Conservation (phyloP, 768 basidiomycete species). For the Boletus edulis region DNA sequence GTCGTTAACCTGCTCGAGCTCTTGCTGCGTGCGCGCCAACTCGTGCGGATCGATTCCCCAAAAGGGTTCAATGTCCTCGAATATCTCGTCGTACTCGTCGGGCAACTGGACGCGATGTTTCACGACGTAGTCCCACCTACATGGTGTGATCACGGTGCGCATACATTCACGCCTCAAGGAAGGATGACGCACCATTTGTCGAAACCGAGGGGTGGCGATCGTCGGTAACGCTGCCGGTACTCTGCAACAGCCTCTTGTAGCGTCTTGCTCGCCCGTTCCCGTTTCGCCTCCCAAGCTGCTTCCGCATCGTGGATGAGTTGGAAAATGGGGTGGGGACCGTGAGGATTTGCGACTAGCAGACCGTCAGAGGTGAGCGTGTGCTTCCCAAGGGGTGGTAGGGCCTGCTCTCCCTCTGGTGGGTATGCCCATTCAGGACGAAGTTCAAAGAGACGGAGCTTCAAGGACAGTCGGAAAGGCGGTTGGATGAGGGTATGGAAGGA, state of each 20-base stretch:
- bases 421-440: neutral
- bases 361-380: slow-evolving; percentile 30
- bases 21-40: slow-evolving; percentile 18
- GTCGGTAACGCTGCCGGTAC: slow-evolving; percentile 34
- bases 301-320: slow-evolving; percentile 39
- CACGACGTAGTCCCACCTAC: slow-evolving; percentile 43
- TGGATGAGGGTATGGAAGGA: neutral
- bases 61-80: slow-evolving; percentile 35
- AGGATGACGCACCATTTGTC: slow-evolving; percentile 37
- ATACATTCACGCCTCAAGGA: neutral
- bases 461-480: neutral
- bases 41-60: slow-evolving; percentile 35
- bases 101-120: slow-evolving; percentile 38
- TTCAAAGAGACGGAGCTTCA: neutral
- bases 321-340: slow-evolving; percentile 42
- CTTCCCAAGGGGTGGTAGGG: neutral
- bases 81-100: slow-evolving; percentile 49
- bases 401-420: neutral
- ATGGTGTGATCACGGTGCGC: slow-evolving; percentile 9
- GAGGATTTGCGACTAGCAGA: slow-evolving; percentile 32
- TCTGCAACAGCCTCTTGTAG: slow-evolving; percentile 37
- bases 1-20: slow-evolving; percentile 13
- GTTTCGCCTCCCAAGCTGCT: slow-evolving; percentile 36
- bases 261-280: slow-evolving; percentile 33
- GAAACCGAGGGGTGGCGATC: slow-evolving; percentile 40